phyloP scores from a whole-genome alignment of 2,329 filamentous ascomycete species.

The Thielaviopsis populi region DNA sequence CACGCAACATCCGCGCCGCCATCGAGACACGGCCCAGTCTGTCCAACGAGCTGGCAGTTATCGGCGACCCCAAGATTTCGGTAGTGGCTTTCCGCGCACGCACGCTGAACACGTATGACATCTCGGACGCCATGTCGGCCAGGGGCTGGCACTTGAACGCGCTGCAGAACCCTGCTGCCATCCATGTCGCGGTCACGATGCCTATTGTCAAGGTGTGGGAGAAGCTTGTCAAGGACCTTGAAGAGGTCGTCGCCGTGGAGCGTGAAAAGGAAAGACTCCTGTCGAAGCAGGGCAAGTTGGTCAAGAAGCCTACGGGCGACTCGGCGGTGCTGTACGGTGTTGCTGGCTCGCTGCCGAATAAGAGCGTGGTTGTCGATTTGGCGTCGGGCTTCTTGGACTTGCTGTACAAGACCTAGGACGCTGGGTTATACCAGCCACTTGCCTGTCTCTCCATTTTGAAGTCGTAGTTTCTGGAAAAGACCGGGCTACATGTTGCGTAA shows the following conservation, averaged over 20 bases:
- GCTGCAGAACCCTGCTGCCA: constrained; percentile 76
- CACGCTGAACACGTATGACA: constrained; percentile 82
- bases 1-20: constrained; percentile 66
- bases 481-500: background rate
- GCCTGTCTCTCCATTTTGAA: background rate
- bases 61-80: constrained; percentile 75
- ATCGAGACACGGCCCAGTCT: constrained; percentile 57
- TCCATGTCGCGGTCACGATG: constrained; percentile 86
- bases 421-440: background rate
- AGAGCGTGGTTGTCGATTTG: constrained; percentile 82
- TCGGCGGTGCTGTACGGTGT: constrained; percentile 86
- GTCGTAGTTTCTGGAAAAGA: background rate
- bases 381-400: constrained; percentile 86
- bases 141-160: constrained; percentile 95
- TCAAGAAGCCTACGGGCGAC: constrained; percentile 56
- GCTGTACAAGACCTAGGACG: constrained; percentile 62
- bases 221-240: constrained; percentile 57
- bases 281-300: constrained; percentile 50
- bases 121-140: constrained; percentile 71
- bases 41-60: constrained; percentile 55
- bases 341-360: constrained; percentile 86
- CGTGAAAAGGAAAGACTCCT: constrained; percentile 66
- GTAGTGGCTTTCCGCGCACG: constrained; percentile 79
- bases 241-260: constrained; percentile 52
- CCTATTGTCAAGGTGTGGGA: constrained; percentile 74